A percentile compares a stretch with the other conserved stretches of the same genome.
These are phyloP conservation scores for Astrephomene gubernaculifera DNA, from an alignment of 139 green algal genomes.

Conservation along the genomic window DNA sequence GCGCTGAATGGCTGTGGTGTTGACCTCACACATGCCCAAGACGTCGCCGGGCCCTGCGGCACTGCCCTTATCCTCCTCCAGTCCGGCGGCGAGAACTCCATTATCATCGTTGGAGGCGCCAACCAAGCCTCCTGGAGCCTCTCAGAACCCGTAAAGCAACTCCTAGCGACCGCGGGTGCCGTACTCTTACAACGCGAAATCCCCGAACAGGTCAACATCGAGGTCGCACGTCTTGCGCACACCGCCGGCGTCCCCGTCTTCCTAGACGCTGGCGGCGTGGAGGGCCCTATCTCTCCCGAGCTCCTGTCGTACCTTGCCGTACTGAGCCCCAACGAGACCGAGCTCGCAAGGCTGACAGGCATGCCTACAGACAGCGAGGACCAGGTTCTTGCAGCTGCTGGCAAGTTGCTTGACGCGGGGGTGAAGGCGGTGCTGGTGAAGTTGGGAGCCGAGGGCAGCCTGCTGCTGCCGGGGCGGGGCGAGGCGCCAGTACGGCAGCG, in stretches of 20 bases:
- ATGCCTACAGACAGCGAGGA: constrained; percentile 65
- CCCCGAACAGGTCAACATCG: constrained; percentile 82
- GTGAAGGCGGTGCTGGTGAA: constrained; percentile 88
- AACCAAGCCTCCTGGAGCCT: constrained; percentile 55
- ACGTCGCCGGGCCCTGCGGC: constrained; percentile 73
- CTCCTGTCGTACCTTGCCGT: constrained; percentile 77
- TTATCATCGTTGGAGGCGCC: constrained; percentile 89
- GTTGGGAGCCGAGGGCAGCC: constrained; percentile 80
- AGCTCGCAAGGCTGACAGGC: constrained; percentile 81
- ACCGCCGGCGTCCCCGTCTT: constrained; percentile 82
- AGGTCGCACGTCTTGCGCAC: constrained; percentile 71
- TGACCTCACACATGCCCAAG: constrained; percentile 62
- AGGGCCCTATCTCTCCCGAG: constrained; percentile 68
- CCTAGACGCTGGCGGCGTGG: constrained; percentile 86
- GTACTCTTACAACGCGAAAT: constrained; percentile 92
- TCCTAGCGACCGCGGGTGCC: constrained; percentile 62
- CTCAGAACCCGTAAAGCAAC: constrained; percentile 1
- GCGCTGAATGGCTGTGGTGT: constrained; percentile 68
- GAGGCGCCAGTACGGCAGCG: constrained; percentile 51
- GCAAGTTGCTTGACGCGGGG: constrained; percentile 67
- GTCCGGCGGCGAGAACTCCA: constrained; percentile 85
- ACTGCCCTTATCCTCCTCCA: constrained; percentile 90
- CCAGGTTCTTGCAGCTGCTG: constrained; percentile 61
- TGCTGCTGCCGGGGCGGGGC: constrained; percentile 68
- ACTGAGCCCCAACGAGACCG: constrained; percentile 94